Percentiles rank a stretch among this genome's conserved stretches.
phyloP scores from a whole-genome alignment of 306 rosid genomes.

The Prunus fruticosa region DNA sequence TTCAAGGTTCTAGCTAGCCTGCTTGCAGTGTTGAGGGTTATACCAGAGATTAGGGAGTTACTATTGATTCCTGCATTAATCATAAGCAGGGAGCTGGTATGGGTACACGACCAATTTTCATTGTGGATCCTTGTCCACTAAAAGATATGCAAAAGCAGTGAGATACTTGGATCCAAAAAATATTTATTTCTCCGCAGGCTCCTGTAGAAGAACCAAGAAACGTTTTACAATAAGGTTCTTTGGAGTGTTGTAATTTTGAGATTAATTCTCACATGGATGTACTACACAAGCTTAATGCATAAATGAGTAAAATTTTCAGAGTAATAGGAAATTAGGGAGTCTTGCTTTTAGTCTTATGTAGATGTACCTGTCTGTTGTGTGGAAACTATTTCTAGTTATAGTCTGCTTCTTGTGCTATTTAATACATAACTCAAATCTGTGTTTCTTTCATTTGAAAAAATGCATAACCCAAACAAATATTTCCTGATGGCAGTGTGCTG shows the following conservation, averaged over 20 bases:
- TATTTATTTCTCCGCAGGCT: neutral
- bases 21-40: neutral
- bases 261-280: neutral
- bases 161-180: neutral
- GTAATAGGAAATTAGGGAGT: neutral
- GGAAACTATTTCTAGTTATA: neutral
- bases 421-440: neutral
- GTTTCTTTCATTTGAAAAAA: neutral
- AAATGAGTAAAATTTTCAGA: neutral
- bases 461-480: constrained; percentile 8
- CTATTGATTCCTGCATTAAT: neutral
- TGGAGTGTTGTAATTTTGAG: neutral
- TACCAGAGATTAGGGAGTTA: neutral
- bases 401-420: constrained; percentile 2
- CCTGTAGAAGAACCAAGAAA: neutral
- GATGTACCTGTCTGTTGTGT: neutral
- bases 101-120: neutral
- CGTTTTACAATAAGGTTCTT: neutral
- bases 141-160: neutral
- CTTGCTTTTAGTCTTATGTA: neutral
- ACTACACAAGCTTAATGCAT: neutral
- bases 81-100: neutral
- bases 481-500: constrained; percentile 74
- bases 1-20: neutral
- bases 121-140: neutral